Conservation (phyloP, 2,329 filamentous ascomycete genomes). For the Berkeleyomyces rouxiae region DNA sequence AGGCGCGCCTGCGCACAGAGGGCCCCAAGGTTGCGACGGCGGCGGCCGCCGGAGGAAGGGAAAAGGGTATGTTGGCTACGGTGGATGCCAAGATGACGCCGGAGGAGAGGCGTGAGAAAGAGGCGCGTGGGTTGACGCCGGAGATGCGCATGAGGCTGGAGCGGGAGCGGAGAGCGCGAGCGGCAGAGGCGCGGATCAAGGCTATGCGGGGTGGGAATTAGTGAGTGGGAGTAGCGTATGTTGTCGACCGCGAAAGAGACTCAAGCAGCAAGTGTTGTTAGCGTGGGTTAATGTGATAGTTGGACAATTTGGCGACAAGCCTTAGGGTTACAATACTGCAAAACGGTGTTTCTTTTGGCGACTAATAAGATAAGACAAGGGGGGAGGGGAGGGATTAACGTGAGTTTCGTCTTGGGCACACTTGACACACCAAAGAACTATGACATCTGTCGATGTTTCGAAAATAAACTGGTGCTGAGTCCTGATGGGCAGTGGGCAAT, state of each 20-base stretch:
- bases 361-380: background rate
- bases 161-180: slow-evolving; percentile 74
- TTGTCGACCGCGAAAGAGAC: too few species aligned
- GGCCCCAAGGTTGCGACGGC: slow-evolving; percentile 38
- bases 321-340: background rate
- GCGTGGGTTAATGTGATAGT: too few species aligned
- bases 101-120: slow-evolving; percentile 68
- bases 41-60: slow-evolving; percentile 34
- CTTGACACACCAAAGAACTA: background rate
- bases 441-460: slow-evolving; percentile 2
- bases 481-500: background rate
- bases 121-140: slow-evolving; percentile 66
- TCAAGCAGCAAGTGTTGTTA: too few species aligned
- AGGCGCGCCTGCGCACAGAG: slow-evolving; percentile 53
- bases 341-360: background rate
- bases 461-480: background rate
- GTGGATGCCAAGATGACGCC: slow-evolving; percentile 51
- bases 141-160: slow-evolving; percentile 77
- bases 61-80: slow-evolving; percentile 36
- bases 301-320: too few species aligned
- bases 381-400: background rate
- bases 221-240: background rate
- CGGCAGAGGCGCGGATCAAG: slow-evolving; percentile 74
- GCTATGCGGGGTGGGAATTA: slow-evolving; percentile 35
- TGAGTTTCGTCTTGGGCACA: background rate